A percentile compares a stretch with the other conserved stretches of the same genome.
Evolutionary conservation across 2,329 filamentous ascomycete species (phyloP).

Genomic region (Knoxdaviesia proteae): DNA sequence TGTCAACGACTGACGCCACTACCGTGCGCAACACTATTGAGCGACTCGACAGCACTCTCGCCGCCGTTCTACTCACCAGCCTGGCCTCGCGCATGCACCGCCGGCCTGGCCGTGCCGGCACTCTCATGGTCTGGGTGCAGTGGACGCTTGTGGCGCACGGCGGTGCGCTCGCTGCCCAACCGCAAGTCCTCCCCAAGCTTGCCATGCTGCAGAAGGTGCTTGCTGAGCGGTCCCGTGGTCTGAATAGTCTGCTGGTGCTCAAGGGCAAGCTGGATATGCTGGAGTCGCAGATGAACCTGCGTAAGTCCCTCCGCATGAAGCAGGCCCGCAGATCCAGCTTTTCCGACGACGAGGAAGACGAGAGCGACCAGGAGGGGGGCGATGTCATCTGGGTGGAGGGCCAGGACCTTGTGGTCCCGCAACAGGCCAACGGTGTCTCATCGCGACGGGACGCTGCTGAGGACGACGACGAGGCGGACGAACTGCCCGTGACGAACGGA

Average conservation of each 20-base stretch:
- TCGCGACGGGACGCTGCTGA: constrained; percentile 17
- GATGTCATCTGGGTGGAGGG: constrained; percentile 80
- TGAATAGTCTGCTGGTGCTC: constrained; percentile 64
- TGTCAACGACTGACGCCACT: constrained; percentile 55
- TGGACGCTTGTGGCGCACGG: constrained; percentile 87
- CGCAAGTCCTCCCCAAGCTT: constrained; percentile 62
- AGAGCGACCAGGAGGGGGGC: constrained; percentile 36
- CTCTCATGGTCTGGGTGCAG: constrained; percentile 86
- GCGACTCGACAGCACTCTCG: constrained; percentile 67
- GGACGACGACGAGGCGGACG: constrained; percentile 37
- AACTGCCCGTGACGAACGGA: constrained; percentile 32
- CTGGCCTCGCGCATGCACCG: constrained; percentile 73
- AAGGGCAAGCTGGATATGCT: constrained; percentile 95
- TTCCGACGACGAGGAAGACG: constrained; percentile 24
- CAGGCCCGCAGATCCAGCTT: constrained; percentile 12
- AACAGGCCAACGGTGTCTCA: constrained; percentile 8
- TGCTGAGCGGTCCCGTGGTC: constrained; percentile 62
- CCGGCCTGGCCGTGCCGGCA: constrained; percentile 72
- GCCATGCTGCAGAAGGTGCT: constrained; percentile 68
- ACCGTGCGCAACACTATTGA: constrained; percentile 81
- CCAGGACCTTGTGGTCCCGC: constrained; percentile 34
- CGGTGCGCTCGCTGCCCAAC: constrained; percentile 69
- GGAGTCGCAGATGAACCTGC: constrained; percentile 67
- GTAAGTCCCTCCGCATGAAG: constrained; percentile 40
- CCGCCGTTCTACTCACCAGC: constrained; percentile 57